Evolutionary conservation across 768 basidiomycete genomes (phyloP).

Genomic region (Lentinula boryana): DNA sequence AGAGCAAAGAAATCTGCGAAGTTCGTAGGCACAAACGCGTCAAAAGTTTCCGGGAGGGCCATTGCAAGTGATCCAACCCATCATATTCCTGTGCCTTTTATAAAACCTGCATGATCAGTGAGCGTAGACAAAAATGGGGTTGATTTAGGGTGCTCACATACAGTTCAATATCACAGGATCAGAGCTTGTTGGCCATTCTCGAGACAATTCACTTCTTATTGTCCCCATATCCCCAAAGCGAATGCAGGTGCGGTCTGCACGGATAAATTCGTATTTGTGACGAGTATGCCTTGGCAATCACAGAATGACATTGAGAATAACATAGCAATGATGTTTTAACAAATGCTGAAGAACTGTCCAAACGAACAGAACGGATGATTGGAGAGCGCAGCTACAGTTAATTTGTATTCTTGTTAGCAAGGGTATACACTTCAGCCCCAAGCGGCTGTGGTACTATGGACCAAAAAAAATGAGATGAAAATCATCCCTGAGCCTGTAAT

Average conservation of each 20-base stretch:
- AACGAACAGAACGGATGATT: neutral
- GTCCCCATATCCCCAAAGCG: no score
- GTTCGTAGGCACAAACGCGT: neutral
- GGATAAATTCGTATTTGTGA: no score
- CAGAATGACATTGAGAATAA: no score
- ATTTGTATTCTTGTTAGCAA: neutral
- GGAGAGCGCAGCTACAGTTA: no score
- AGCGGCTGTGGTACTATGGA: constrained; percentile 51
- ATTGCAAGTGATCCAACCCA: neutral
- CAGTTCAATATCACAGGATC: no score
- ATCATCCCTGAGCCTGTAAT: neutral
- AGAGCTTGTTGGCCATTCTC: no score
- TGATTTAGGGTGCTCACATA: no score
- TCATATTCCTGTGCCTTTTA: neutral
- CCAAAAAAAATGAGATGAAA: constrained; percentile 1
- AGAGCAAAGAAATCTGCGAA: neutral
- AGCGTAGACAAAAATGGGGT: neutral
- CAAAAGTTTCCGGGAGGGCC: neutral
- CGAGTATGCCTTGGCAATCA: no score
- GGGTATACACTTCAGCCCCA: constrained; percentile 39
- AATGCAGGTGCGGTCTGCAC: no score
- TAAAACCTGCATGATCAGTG: neutral
- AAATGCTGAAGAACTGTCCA: no score
- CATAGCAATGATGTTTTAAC: no score
- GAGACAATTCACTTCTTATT: no score